Evolutionary conservation across 83 land plant genomes (phyloP).

Genomic region (Picea mariana): DNA sequence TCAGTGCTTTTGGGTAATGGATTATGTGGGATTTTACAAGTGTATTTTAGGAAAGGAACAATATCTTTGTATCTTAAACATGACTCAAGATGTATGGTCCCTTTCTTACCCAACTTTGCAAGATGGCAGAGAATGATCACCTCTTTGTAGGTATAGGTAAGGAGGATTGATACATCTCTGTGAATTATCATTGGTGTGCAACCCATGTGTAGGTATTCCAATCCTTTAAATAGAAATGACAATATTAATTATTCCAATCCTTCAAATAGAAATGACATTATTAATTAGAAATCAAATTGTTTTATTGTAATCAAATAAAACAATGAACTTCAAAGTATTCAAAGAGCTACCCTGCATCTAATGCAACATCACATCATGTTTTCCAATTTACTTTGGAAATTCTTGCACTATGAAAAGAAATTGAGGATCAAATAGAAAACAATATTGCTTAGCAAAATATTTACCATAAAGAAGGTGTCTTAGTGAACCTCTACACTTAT

Average conservation of each 20-base stretch:
- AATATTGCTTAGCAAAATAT: too few relatives aligned
- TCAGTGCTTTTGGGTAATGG: too few relatives aligned
- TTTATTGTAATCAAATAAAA: not conserved
- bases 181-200: slow-evolving; percentile 25
- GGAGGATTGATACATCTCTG: too few relatives aligned
- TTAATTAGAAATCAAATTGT: not conserved
- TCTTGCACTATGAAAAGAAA: not conserved
- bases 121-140: too few relatives aligned
- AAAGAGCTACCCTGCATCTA: slow-evolving; percentile 25
- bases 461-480: not conserved
- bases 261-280: not conserved
- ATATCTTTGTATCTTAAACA: too few relatives aligned
- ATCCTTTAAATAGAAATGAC: slow-evolving; percentile 2
- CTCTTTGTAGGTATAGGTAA: too few relatives aligned
- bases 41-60: too few relatives aligned
- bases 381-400: slow-evolving; percentile 22
- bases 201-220: slow-evolving; percentile 43
- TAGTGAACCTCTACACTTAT: not conserved
- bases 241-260: slow-evolving; percentile 29
- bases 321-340: too few relatives aligned
- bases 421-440: too few relatives aligned
- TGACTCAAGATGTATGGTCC: too few relatives aligned
- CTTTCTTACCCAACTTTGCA: too few relatives aligned
- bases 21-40: too few relatives aligned
- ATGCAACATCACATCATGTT: slow-evolving; percentile 22